phyloP scores from a whole-genome alignment of 78 protist species.

The Monocercomonoides exilis region DNA sequence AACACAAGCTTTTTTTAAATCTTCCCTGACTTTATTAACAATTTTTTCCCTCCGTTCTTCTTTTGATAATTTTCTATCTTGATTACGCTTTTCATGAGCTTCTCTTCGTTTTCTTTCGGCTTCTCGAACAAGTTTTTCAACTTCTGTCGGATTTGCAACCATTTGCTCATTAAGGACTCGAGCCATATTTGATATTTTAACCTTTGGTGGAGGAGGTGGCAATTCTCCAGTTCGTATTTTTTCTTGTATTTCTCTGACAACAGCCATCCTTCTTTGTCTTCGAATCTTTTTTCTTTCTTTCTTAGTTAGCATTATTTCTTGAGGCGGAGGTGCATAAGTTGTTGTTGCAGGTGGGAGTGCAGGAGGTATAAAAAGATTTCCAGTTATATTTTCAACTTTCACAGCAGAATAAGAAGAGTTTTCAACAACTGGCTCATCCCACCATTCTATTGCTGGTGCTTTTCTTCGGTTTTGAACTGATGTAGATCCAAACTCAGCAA shows the following conservation, averaged over 20 bases:
- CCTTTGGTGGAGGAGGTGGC: not conserved
- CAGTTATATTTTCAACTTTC: not conserved
- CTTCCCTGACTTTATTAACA: not conserved
- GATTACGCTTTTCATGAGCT: not conserved
- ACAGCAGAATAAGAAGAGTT: not conserved
- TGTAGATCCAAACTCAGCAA: not conserved
- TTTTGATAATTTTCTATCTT: not conserved
- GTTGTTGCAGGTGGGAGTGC: not conserved
- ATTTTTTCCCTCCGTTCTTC: not conserved
- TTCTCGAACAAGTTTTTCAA: not conserved
- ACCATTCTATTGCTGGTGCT: not conserved
- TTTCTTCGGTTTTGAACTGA: not conserved
- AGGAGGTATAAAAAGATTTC: not conserved
- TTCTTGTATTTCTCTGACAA: not conserved
- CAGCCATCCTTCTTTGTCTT: not conserved
- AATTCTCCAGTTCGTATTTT: not conserved
- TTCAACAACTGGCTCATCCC: not conserved
- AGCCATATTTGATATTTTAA: not conserved
- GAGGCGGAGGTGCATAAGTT: not conserved
- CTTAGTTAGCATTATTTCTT: not conserved
- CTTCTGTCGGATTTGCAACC: not conserved
- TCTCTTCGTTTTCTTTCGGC: not conserved
- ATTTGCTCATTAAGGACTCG: not conserved
- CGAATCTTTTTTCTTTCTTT: not conserved
- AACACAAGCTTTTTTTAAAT: not conserved